Evolutionary conservation across 192 early-diverging fungal species (phyloP).

Genomic region (Umbelopsis sp.): DNA sequence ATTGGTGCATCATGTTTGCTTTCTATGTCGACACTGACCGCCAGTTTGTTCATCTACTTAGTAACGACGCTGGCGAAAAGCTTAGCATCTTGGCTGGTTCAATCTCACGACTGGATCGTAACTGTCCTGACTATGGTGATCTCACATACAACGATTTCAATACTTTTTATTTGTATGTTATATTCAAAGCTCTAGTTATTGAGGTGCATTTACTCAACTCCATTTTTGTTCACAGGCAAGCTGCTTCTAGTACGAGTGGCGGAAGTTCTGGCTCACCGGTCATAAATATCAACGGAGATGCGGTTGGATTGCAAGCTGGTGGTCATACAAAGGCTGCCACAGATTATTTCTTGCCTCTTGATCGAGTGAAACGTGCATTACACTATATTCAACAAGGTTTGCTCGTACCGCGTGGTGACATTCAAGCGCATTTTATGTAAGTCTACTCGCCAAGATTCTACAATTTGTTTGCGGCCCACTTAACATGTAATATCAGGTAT

Average conservation of each 20-base stretch:
- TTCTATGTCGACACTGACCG: not conserved
- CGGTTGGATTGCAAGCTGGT: constrained; percentile 82
- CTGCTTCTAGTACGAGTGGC: constrained; percentile 75
- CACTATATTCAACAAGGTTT: constrained; percentile 51
- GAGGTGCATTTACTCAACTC: not conserved
- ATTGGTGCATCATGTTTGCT: not conserved
- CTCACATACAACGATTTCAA: constrained; percentile 75
- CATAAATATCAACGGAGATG: constrained; percentile 79
- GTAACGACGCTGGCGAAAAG: constrained; percentile 86
- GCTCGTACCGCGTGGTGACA: constrained; percentile 64
- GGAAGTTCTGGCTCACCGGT: constrained; percentile 82
- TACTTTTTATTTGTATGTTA: constrained; percentile 46
- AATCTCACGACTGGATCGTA: constrained; percentile 80
- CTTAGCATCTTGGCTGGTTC: constrained; percentile 79
- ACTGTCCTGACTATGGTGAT: constrained; percentile 81
- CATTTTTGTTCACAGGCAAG: constrained; percentile 68
- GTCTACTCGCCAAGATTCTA: not conserved
- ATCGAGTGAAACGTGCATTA: constrained; percentile 67
- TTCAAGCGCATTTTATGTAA: constrained; percentile 73
- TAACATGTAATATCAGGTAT: constrained; percentile 34
- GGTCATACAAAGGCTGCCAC: constrained; percentile 76
- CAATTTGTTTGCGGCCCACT: not conserved
- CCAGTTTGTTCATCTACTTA: not conserved
- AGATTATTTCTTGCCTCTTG: constrained; percentile 85
- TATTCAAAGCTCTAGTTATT: constrained; percentile 29